Evolutionary conservation across 108 stramenopile genomes (phyloP), one percentile per base, ranked within the genome.

Genomic region (Skeletonema marinoi): DNA sequence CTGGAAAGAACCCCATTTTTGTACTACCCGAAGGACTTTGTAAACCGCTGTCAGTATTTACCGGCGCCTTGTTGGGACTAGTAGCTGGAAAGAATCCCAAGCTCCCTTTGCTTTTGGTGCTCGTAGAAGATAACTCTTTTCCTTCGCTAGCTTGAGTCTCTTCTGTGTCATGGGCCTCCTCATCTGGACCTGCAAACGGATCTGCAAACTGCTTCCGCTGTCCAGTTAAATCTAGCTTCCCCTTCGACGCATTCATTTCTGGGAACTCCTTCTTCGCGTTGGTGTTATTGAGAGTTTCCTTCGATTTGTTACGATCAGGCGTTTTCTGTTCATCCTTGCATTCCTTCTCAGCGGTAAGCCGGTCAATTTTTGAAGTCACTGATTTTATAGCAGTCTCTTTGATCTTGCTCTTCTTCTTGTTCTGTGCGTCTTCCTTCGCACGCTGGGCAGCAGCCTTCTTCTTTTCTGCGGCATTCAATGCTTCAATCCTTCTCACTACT

Each of bases 401-500:
- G 9, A 56, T 56, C 54, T 56, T 56, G 62, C 10, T 58, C 48
- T 42, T 67, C 6, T n/a, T 25, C 29, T 75, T 25, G 35, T 71
- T 80, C 25, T 64, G 76, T 0, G 60, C 68, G 3, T 16, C 46
- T 68, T 80, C 83, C 54, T 71, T 84, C 2, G 86, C 75, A 9
- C 66, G 77, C n/a, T 70, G 71, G 35, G 81, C 81, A 14, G 75
- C 80, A 16, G 66, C 81, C 56, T 83, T 78, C 68, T 77, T 83
- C 66, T 83, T 65, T 71, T 80, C 82, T 16, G 85, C 74, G 14
- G 59, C 36, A 60, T 80, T 68, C 68, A 76, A 63, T 12, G 78
- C 85, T 70, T 95, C 91, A 4, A 85, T 83, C 50, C 84, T 83
- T 63, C 85, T 89, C 36, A 92, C 90, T 33, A 88, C 75, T 51